These are phyloP conservation scores for Botrytis galanthina DNA, from an alignment of 2,329 filamentous ascomycete species.

Conservation along the genomic window DNA sequence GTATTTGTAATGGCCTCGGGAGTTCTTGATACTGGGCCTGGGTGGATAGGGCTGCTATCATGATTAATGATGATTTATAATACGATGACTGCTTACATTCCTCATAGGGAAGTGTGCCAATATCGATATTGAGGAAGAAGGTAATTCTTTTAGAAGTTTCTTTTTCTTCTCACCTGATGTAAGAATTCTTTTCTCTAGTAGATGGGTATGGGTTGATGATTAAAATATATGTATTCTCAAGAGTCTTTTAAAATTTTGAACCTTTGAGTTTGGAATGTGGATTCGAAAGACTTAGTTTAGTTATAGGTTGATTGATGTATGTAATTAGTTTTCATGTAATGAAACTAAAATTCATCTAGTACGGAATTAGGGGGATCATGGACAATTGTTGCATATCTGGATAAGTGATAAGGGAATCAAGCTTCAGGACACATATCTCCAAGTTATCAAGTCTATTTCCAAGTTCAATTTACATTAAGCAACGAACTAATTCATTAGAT, in stretches of 20 bases:
- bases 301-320: neutral
- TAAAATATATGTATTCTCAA: neutral
- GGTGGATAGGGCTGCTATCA: too few species aligned
- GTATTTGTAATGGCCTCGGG: too few species aligned
- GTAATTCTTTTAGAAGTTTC: accelerated
- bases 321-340: neutral
- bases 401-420: neutral
- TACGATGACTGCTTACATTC: too few species aligned
- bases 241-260: accelerated
- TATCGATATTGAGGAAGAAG: neutral
- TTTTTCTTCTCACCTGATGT: neutral
- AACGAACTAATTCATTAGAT: neutral
- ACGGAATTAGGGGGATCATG: neutral
- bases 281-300: neutral
- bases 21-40: too few species aligned
- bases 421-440: neutral
- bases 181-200: neutral
- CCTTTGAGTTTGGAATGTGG: neutral
- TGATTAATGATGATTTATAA: too few species aligned
- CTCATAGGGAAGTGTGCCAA: too few species aligned
- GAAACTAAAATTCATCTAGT: neutral
- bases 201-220: neutral
- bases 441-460: neutral
- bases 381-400: neutral
- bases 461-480: neutral